These are phyloP conservation scores for Suillus placidus DNA, from an alignment of 768 basidiomycete species.

Conservation along the genomic window DNA sequence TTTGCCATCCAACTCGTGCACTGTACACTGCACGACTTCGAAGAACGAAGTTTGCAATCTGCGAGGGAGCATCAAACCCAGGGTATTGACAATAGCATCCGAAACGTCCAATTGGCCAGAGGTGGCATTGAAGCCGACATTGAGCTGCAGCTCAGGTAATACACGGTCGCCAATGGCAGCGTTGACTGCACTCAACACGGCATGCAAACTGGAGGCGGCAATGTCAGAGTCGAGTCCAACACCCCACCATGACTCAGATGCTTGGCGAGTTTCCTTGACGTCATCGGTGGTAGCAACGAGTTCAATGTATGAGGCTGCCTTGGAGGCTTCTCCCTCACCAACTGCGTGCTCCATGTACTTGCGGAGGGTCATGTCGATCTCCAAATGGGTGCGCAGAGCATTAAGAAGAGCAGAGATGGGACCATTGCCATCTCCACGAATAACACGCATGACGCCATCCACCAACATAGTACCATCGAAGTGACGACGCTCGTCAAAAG, in stretches of 20 bases:
- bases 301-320: conserved; percentile 95
- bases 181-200: conserved; percentile 88
- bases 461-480: conserved; percentile 89
- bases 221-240: conserved; percentile 93
- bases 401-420: conserved; percentile 91
- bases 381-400: conserved; percentile 80
- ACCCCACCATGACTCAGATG: conserved; percentile 88
- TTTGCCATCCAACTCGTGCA: conserved; percentile 59
- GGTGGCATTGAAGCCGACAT: conserved; percentile 68
- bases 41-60: conserved; percentile 80
- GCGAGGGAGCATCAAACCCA: conserved; percentile 78
- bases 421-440: conserved; percentile 94
- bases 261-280: conserved; percentile 62
- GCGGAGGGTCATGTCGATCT: conserved; percentile 81
- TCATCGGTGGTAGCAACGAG: conserved; percentile 62
- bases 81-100: conserved; percentile 68
- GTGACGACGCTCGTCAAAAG: conserved; percentile 67
- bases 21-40: conserved; percentile 75
- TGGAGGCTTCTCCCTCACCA: conserved; percentile 80
- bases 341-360: conserved; percentile 96
- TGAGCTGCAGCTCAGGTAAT: conserved; percentile 78
- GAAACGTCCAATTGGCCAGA: conserved; percentile 77
- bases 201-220: conserved; percentile 86
- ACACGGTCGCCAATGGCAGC: conserved; percentile 68
- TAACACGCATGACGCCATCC: conserved; percentile 79